Percentiles rank a stretch among this genome's conserved stretches.
Evolutionary conservation across 805 yeast species (phyloP).

Genomic region (Diddensiella caesifluorescens): DNA sequence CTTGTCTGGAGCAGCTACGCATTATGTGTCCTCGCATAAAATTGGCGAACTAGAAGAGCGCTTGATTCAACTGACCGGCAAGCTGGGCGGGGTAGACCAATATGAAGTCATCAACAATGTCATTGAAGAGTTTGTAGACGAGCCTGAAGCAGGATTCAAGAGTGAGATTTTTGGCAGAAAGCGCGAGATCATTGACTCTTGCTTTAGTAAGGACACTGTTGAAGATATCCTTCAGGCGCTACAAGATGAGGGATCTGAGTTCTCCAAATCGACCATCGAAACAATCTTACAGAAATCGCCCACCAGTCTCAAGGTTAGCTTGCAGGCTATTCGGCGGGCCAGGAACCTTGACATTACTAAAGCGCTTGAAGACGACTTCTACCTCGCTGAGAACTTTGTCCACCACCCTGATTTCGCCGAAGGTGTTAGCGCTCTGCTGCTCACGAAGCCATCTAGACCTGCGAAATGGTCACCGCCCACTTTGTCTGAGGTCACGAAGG

Average conservation of each 20-base stretch:
- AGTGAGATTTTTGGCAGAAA: conserved; percentile 54
- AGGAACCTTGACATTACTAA: conserved; percentile 50
- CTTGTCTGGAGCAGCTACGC: conserved; percentile 82
- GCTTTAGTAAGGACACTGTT: conserved; percentile 49
- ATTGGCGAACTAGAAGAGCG: conserved; percentile 58
- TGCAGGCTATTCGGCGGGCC: conserved; percentile 62
- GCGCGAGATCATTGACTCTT: conserved; percentile 58
- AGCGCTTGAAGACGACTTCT: conserved; percentile 68
- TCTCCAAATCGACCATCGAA: conserved; percentile 55
- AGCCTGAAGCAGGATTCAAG: conserved; percentile 56
- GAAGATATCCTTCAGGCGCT: conserved; percentile 55
- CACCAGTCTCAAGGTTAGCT: conserved; percentile 68
- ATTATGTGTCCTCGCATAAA: conserved; percentile 67
- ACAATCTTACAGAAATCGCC: conserved; percentile 65
- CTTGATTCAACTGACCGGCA: conserved; percentile 52
- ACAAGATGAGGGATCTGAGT: conserved; percentile 51
- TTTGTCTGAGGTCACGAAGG: conserved; percentile 33
- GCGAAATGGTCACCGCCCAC: conserved; percentile 49
- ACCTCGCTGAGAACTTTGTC: conserved; percentile 73
- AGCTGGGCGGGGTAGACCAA: conserved; percentile 34
- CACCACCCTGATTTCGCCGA: conserved; percentile 51
- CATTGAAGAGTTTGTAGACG: conserved; percentile 72
- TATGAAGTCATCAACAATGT: conserved; percentile 61
- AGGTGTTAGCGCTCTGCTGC: conserved; percentile 36
- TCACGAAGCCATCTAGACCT: conserved; percentile 53